Evolutionary conservation across 441 rosid species (phyloP).

Genomic region (Euphorbia corollata): DNA sequence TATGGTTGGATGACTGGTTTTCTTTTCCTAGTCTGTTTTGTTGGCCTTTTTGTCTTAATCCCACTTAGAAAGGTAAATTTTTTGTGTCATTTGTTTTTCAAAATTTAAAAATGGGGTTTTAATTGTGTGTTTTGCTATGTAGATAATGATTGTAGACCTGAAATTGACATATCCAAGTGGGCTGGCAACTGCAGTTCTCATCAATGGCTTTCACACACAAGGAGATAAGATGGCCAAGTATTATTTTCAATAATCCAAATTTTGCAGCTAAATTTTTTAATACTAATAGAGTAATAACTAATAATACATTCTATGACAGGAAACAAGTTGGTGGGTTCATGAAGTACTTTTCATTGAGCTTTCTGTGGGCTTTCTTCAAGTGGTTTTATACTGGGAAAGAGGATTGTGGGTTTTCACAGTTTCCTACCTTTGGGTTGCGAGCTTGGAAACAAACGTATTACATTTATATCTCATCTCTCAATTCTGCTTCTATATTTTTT

Average conservation of each 20-base stretch:
- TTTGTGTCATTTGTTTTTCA: too few species aligned
- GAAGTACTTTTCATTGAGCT: constrained; percentile 66
- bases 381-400: constrained; percentile 76
- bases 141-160: constrained; percentile 87
- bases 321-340: constrained; percentile 80
- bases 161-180: constrained; percentile 84
- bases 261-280: background rate
- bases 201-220: constrained; percentile 89
- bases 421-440: constrained; percentile 76
- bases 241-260: background rate
- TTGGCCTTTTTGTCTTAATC: constrained; percentile 74
- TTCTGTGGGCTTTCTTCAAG: constrained; percentile 88
- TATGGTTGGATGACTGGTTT: constrained; percentile 84
- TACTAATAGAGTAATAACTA: background rate
- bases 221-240: constrained; percentile 82
- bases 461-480: constrained; percentile 26
- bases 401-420: constrained; percentile 68
- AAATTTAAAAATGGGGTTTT: background rate
- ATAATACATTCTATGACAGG: too few species aligned
- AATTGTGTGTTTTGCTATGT: constrained; percentile 13
- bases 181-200: constrained; percentile 85
- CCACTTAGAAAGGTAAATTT: constrained; percentile 76
- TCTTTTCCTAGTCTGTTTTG: constrained; percentile 69
- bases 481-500: background rate
- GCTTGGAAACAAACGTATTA: constrained; percentile 68